Base-by-base conservation (phyloP, 257 asterid genomes). In the Dorcoceras hygrometricum region DNA sequence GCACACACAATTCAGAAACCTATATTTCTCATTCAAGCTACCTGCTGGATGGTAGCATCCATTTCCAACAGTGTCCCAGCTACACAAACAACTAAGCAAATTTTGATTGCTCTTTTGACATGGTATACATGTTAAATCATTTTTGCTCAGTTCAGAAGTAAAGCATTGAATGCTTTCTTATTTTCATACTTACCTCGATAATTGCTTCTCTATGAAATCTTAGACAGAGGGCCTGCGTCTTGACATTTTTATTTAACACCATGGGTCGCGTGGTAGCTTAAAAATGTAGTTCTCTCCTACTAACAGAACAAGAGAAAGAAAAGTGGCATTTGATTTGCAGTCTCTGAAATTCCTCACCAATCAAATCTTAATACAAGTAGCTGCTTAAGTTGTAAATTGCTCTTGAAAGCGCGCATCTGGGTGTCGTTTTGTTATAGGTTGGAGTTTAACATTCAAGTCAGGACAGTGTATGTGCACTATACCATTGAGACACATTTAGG, bases 221-320 rank as follows among this genome's bases (percentile, higher is more conserved):
- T 43, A 43, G 19, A 6, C 51, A 4, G 51, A 43, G 19, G 51
- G 19, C 51, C 51, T 12, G 26, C 24, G n/a, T 9, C 54, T 36
- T 36, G 48, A 36, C 50, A 48, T 8, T n/a, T 64, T 28, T 16
- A 57, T 0, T 56, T 55, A 27, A 39, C 54, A 57, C 25, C 66
- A 32, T 55, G 62, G 65, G 71, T 58, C 4, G 76, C 32, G 65
- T 26, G 65, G 61, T 24, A 27, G 19, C 24, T 39, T 39, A 56
- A 57, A 54, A 39, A 34, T 58, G 57, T 39, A 39, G 28, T 46
- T 57, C 39, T 36, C 46, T 46, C 54, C 64, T 62, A 26, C 31
- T 18, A 71, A 64, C 57, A 16, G 55, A 56, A 62, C 22, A 50
- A 55, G 58, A 59, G 27, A 50, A 36, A 43, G 14, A 6, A 43